Conservation (phyloP, 2,329 filamentous ascomycete genomes). For the Pseudohalonectria lignicola region DNA sequence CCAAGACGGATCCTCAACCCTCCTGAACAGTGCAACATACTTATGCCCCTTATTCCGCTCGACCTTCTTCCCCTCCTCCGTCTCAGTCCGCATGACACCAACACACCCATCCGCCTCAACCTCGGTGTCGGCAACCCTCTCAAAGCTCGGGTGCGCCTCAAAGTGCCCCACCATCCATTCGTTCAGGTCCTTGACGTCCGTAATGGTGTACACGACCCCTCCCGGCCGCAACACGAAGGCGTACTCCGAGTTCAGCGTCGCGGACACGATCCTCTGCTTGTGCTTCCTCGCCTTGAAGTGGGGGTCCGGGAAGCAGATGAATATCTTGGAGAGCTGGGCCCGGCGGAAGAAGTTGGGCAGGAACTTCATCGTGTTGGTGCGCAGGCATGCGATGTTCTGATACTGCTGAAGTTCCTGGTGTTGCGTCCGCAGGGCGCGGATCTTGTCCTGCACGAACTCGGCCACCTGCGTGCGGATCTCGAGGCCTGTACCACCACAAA, state of each 20-base stretch:
- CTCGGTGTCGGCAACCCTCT: constrained; percentile 58
- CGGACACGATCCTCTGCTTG: constrained; percentile 88
- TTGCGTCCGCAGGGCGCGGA: constrained; percentile 60
- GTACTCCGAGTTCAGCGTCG: constrained; percentile 84
- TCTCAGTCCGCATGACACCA: constrained; percentile 66
- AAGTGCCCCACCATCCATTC: constrained; percentile 89
- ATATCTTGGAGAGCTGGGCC: constrained; percentile 76
- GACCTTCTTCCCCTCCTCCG: constrained; percentile 97
- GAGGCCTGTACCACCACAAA: constrained; percentile 60
- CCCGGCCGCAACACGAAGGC: constrained; percentile 76
- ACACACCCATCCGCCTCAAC: constrained; percentile 62
- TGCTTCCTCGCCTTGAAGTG: constrained; percentile 98
- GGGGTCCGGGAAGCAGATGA: constrained; percentile 96
- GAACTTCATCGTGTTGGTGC: constrained; percentile 98
- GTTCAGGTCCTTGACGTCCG: constrained; percentile 90
- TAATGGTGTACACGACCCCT: constrained; percentile 90
- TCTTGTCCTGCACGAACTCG: constrained; percentile 80
- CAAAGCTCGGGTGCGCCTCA: constrained; percentile 66
- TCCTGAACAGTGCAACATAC: constrained; percentile 79
- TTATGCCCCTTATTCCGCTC: constrained; percentile 82
- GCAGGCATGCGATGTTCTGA: constrained; percentile 80
- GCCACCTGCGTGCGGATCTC: constrained; percentile 89
- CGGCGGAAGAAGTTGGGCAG: constrained; percentile 92
- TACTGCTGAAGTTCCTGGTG: constrained; percentile 38
- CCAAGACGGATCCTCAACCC: constrained; percentile 73